Evolutionary conservation across 2,329 filamentous ascomycete species (phyloP).

Genomic region (Neofusicoccum laricinum): DNA sequence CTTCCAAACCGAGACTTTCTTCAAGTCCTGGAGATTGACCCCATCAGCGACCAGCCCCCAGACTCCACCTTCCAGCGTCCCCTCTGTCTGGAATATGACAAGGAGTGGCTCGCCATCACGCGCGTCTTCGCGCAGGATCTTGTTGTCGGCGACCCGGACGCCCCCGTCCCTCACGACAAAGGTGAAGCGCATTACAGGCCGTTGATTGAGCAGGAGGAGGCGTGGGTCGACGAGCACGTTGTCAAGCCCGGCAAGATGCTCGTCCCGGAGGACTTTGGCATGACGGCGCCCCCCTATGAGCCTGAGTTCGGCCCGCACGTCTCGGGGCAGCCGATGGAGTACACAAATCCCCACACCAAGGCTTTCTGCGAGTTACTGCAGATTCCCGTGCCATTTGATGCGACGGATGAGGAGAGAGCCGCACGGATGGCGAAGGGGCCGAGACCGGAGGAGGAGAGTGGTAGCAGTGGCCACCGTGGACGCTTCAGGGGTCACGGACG

Average conservation of each 20-base stretch:
- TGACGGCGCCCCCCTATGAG: slow-evolving; percentile 72
- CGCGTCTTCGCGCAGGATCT: slow-evolving; percentile 68
- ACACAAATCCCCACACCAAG: slow-evolving; percentile 83
- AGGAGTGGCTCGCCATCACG: slow-evolving; percentile 93
- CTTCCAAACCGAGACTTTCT: slow-evolving; percentile 76
- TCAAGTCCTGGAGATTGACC: slow-evolving; percentile 61
- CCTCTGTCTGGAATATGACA: slow-evolving; percentile 73
- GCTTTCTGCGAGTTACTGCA: slow-evolving; percentile 75
- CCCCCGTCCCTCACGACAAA: slow-evolving; percentile 56
- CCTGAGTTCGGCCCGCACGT: slow-evolving; percentile 56
- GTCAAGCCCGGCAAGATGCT: slow-evolving; percentile 59
- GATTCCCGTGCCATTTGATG: slow-evolving; percentile 73
- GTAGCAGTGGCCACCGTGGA: slow-evolving; percentile 21
- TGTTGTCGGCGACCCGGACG: slow-evolving; percentile 53
- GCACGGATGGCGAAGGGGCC: slow-evolving; percentile 52
- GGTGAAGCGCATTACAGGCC: slow-evolving; percentile 67
- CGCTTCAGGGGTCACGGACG: slow-evolving; percentile 27
- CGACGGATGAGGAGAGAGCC: slow-evolving; percentile 67
- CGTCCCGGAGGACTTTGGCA: slow-evolving; percentile 74
- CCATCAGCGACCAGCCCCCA: slow-evolving; percentile 41
- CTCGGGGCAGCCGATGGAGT: slow-evolving; percentile 68
- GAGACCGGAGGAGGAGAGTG: slow-evolving; percentile 10
- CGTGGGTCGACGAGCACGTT: slow-evolving; percentile 80
- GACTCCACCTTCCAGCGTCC: slow-evolving; percentile 40
- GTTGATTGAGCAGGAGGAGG: slow-evolving; percentile 65